phyloP scores from a whole-genome alignment of 176 grass and related monocot species.

The Luzula sylvatica region DNA sequence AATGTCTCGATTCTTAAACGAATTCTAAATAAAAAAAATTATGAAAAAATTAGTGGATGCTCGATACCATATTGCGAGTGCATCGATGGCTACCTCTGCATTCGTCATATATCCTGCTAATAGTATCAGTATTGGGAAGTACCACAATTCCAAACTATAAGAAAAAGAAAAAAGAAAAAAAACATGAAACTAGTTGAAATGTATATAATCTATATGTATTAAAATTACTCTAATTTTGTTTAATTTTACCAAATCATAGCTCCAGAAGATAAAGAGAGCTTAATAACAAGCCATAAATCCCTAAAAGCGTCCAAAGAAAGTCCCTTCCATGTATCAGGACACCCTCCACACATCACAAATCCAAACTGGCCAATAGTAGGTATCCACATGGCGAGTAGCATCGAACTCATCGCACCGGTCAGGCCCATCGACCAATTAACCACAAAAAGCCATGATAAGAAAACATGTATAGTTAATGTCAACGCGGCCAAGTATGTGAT shows the following conservation, averaged over 20 bases:
- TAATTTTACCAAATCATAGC: constrained; percentile 71
- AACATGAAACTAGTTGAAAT: neutral
- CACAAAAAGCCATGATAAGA: constrained; percentile 34
- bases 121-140: constrained; percentile 68
- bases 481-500: constrained; percentile 51
- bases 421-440: constrained; percentile 30
- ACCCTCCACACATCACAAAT: constrained; percentile 56
- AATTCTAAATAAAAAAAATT: neutral
- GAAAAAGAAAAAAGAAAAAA: neutral
- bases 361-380: constrained; percentile 40
- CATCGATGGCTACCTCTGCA: constrained; percentile 50
- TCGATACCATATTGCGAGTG: constrained; percentile 77
- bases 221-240: neutral
- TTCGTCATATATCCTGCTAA: constrained; percentile 62
- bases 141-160: constrained; percentile 83
- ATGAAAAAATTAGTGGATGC: neutral
- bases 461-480: constrained; percentile 42
- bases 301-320: constrained; percentile 40
- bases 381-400: constrained; percentile 52
- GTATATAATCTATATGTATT: neutral
- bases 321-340: constrained; percentile 56
- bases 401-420: constrained; percentile 43
- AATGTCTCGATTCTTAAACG: neutral
- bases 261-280: constrained; percentile 61
- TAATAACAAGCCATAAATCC: constrained; percentile 37